Evolutionary conservation across 108 stramenopile species (phyloP).

Genomic region (Cyclotella choctawhatcheeana): DNA sequence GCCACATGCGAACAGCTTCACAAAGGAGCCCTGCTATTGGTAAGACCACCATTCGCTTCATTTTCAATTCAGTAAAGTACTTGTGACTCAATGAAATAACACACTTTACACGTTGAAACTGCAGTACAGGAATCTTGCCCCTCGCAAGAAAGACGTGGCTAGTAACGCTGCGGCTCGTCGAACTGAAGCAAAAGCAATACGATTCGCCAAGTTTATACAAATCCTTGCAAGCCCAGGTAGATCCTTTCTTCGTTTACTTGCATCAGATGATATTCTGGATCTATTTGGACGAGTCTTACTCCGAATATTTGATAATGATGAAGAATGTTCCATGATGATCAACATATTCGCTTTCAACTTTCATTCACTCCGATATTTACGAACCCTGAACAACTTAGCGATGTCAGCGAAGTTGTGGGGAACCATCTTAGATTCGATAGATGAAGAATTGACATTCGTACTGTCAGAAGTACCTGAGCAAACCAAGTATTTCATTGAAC

Average conservation of each 20-base stretch:
- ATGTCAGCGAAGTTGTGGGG: constrained; percentile 82
- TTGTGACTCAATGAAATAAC: background rate
- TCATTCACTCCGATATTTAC: constrained; percentile 57
- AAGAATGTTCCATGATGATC: constrained; percentile 15
- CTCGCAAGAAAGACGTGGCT: constrained; percentile 37
- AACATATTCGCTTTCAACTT: constrained; percentile 40
- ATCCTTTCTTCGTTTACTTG: constrained; percentile 63
- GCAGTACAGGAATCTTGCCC: constrained; percentile 69
- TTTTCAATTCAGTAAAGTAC: background rate
- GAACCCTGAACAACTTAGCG: constrained; percentile 82
- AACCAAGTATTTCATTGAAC: constrained; percentile 68
- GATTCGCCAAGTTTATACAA: constrained; percentile 66
- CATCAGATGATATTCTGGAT: constrained; percentile 64
- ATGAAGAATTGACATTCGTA: constrained; percentile 76
- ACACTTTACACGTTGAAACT: background rate
- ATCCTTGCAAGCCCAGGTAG: constrained; percentile 71
- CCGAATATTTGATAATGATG: constrained; percentile 15
- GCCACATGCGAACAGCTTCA: constrained; percentile 73
- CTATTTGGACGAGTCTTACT: constrained; percentile 66
- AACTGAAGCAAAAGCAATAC: constrained; percentile 66
- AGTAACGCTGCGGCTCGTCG: constrained; percentile 67
- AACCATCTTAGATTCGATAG: constrained; percentile 82
- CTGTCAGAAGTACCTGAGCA: constrained; percentile 66
- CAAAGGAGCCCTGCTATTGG: constrained; percentile 60
- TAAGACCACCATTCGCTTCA: constrained; percentile 7